Percentiles rank a stretch among this genome's conserved stretches.
phyloP scores from a whole-genome alignment of 1,284 basidiomycete species.

The Boletellus deceptivus region DNA sequence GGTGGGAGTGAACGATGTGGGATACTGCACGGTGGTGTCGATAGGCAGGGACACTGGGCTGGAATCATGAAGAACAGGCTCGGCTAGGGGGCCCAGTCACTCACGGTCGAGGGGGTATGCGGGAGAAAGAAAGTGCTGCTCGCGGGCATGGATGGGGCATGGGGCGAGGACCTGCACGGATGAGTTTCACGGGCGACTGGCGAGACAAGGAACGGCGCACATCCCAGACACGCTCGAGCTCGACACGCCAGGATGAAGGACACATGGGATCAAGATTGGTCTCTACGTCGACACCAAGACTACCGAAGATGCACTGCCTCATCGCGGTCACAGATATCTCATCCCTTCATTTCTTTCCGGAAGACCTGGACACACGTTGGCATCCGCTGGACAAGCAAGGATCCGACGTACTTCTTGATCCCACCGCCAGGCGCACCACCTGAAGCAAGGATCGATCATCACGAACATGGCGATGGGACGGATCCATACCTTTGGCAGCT shows the following conservation, averaged over 20 bases:
- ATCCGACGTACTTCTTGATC: slow-evolving; percentile 72
- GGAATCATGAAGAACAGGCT: background rate
- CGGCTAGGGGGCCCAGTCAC: slow-evolving; percentile 11
- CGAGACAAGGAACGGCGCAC: slow-evolving; percentile 14
- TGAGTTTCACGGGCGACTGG: background rate
- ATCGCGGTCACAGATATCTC: background rate
- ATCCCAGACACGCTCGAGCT: slow-evolving; percentile 28
- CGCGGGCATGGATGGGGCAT: slow-evolving; percentile 77
- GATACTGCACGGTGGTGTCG: slow-evolving; percentile 40
- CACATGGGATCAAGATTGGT: too few species aligned
- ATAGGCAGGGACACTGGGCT: slow-evolving; percentile 21
- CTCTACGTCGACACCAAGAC: too few species aligned
- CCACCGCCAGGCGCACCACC: slow-evolving; percentile 70
- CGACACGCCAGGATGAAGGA: slow-evolving; percentile 18
- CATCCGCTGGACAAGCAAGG: slow-evolving; percentile 6
- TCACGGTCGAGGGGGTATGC: slow-evolving; percentile 67
- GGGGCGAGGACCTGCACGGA: slow-evolving; percentile 65
- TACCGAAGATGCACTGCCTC: too few species aligned
- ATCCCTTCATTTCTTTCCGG: slow-evolving; percentile 61
- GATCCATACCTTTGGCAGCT: slow-evolving; percentile 62
- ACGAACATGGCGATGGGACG: slow-evolving; percentile 1
- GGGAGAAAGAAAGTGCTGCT: slow-evolving; percentile 75
- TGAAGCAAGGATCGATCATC: slow-evolving; percentile 20
- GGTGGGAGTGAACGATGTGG: slow-evolving; percentile 42
- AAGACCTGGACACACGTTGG: slow-evolving; percentile 48